phyloP scores from a whole-genome alignment of 805 yeast genomes.

The Cephaloascus fragrans region DNA sequence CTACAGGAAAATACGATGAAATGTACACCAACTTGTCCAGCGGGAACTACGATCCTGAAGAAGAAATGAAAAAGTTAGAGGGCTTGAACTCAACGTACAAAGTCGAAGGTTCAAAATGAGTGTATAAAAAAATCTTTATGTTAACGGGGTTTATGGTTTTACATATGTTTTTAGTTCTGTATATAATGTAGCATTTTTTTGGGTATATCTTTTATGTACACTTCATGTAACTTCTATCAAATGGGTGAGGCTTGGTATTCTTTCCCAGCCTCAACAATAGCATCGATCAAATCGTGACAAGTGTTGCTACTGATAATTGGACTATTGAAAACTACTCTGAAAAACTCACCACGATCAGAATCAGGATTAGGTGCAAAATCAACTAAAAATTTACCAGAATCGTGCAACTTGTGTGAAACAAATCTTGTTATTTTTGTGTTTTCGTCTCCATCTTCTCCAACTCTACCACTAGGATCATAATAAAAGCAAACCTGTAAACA shows the following conservation, averaged over 20 bases:
- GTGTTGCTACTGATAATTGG: constrained; percentile 36
- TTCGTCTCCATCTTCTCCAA: constrained; percentile 17
- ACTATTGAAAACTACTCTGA: constrained; percentile 75
- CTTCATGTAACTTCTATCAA: neutral
- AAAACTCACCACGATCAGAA: constrained; percentile 58
- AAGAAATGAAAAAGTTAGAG: constrained; percentile 68
- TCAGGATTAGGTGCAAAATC: constrained; percentile 71
- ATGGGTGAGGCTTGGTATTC: constrained; percentile 1
- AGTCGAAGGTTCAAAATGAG: neutral
- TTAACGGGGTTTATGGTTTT: no score
- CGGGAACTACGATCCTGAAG: constrained; percentile 77
- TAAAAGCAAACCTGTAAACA: constrained; percentile 82
- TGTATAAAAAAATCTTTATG: no score
- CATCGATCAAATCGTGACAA: constrained; percentile 23
- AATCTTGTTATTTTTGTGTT: constrained; percentile 50
- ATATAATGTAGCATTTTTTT: no score
- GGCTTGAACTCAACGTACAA: constrained; percentile 35
- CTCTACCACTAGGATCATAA: constrained; percentile 36
- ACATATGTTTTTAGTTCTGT: no score
- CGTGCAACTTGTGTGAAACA: constrained; percentile 52
- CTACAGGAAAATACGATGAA: constrained; percentile 89
- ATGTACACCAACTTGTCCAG: constrained; percentile 67
- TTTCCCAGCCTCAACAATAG: constrained; percentile 17
- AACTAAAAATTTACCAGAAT: constrained; percentile 56
- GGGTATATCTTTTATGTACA: no score